Conservation (phyloP, 169 alveolate species). For the Plasmodium chabaudi region DNA sequence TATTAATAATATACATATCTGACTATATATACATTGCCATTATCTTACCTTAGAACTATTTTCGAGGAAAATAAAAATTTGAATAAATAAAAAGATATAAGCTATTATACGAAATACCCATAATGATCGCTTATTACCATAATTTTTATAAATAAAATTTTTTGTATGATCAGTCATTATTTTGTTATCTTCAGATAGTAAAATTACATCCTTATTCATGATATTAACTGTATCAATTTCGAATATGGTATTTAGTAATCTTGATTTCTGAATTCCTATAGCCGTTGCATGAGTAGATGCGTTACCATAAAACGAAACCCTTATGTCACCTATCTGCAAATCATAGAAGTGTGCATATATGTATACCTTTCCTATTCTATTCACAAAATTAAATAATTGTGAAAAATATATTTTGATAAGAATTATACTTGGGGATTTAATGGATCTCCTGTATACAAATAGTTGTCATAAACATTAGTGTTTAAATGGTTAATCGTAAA, state of each 20-base stretch:
- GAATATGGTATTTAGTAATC: slow-evolving; percentile 54
- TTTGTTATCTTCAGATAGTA: slow-evolving; percentile 69
- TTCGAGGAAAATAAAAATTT: slow-evolving; percentile 32
- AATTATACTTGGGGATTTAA: slow-evolving; percentile 82
- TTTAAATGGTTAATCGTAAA: slow-evolving; percentile 78
- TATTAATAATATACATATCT: slow-evolving; percentile 9
- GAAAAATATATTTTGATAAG: neutral
- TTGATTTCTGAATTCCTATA: slow-evolving; percentile 51
- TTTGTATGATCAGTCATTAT: slow-evolving; percentile 72
- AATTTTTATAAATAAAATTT: slow-evolving; percentile 55
- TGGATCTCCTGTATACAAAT: slow-evolving; percentile 87
- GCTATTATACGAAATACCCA: slow-evolving; percentile 68
- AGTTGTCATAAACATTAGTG: slow-evolving; percentile 82
- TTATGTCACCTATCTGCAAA: slow-evolving; percentile 62
- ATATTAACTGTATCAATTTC: slow-evolving; percentile 69
- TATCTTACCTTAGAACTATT: slow-evolving; percentile 23
- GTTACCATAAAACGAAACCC: slow-evolving; percentile 70
- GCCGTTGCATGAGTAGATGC: slow-evolving; percentile 74
- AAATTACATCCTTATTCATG: slow-evolving; percentile 19
- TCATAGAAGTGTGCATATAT: neutral
- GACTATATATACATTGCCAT: neutral
- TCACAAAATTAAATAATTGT: too few relatives aligned
- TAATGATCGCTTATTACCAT: slow-evolving; percentile 46
- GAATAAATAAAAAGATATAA: slow-evolving; percentile 17
- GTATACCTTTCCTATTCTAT: neutral